Percentiles rank a stretch among this genome's conserved stretches.
Evolutionary conservation across 129 eudicot species (phyloP).

Genomic region (Arctium minus): DNA sequence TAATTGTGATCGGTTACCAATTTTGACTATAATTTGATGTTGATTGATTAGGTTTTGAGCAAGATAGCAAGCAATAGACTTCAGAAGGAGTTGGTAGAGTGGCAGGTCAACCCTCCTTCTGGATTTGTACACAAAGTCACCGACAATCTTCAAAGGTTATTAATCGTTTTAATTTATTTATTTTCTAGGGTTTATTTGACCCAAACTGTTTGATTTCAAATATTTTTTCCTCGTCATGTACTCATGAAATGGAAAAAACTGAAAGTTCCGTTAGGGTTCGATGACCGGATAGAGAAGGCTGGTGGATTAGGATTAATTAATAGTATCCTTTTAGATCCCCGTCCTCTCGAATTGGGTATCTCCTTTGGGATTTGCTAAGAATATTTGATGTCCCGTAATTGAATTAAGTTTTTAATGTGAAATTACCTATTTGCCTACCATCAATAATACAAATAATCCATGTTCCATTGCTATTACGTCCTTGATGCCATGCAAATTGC

Average conservation of each 20-base stretch:
- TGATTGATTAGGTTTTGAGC: conserved; percentile 60
- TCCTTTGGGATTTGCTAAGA: neutral
- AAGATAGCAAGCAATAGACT: conserved; percentile 90
- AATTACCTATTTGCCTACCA: neutral
- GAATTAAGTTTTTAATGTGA: neutral
- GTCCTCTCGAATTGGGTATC: neutral
- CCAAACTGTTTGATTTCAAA: neutral
- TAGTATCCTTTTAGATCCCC: neutral
- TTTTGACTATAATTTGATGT: neutral
- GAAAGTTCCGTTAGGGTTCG: neutral
- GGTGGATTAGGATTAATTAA: neutral
- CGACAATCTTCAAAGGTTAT: conserved; percentile 90
- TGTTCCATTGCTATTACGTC: neutral
- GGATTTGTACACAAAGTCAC: conserved; percentile 82
- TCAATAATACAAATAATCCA: neutral
- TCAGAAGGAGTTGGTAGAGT: conserved; percentile 95
- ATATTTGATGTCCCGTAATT: neutral
- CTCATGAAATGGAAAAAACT: neutral
- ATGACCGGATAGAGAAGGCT: neutral
- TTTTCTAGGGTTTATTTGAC: conserved; percentile 7
- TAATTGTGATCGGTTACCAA: neutral
- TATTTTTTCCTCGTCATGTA: neutral
- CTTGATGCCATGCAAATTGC: too few relatives aligned
- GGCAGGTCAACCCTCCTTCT: conserved; percentile 92
- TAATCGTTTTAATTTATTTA: neutral